Evolutionary conservation across 78 protist species (phyloP), one percentile per base, ranked within the genome.

Genomic region (Protostelium mycophagum): DNA sequence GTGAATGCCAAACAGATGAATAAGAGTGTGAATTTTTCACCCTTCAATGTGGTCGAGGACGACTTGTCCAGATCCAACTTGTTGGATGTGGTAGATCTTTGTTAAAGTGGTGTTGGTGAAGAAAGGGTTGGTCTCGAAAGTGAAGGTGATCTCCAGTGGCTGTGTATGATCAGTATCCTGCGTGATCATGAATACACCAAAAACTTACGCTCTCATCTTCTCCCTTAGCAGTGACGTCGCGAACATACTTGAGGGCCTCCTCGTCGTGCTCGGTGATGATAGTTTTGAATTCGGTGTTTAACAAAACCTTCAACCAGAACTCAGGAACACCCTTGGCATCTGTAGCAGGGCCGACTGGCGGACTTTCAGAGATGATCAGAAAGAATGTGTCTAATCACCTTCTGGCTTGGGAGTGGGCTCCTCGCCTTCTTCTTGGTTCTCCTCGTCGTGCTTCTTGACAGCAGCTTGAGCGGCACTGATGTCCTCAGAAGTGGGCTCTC

Each of bases 281-380:
- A 10, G 38, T 86, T 25, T 34, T 39, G n/a, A 88, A 37, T 37
- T 83, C 86, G 51, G 36, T 37, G 90, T 92, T 92, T 9, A 23
- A 36, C 83, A 92, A 37, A 38, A 73, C 91, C 0, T 25, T 83
- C 38, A 29, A 35, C 94, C 94, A 92, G 90, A 92, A 92, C 1
- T 36, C 36, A 88, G 94, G 94, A 73, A 92, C 86, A 92, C 94
- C 94, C 88, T 92, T 92, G 28, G 31, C 88, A 0, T 36, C 51
- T 34, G 73, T 85, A 16, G 73, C 73, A 16, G 73, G 73, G 5
- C n/a, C 16, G 86, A 37, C 38, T 85, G 86, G 29, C 29, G 29
- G 84, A 29, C 38, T 29, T 83, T 83, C 29, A 29, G 29, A 83
- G 29, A 29, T 29, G 29, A 29, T 83, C 38, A 83, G 84, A 29